phyloP scores from a whole-genome alignment of 2,329 filamentous ascomycete genomes.

The Coleophoma crateriformis region DNA sequence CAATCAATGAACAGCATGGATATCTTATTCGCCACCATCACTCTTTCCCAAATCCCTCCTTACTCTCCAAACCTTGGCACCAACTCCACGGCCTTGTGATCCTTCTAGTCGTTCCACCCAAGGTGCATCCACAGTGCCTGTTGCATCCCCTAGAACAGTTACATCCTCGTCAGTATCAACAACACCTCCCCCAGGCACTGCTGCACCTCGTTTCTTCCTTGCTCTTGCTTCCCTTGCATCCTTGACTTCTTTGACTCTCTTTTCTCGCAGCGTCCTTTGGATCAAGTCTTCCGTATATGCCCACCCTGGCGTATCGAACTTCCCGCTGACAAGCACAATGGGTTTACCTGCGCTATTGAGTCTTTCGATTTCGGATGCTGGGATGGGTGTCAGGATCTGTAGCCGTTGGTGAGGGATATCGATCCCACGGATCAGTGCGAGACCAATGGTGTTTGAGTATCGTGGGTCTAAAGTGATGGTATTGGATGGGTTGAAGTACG shows the following conservation, averaged over 20 bases:
- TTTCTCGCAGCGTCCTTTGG: constrained; percentile 12
- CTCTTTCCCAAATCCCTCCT: constrained; percentile 49
- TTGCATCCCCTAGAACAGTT: constrained; percentile 18
- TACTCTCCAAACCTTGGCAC: constrained; percentile 55
- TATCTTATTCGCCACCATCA: neutral
- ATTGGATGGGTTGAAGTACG: constrained; percentile 52
- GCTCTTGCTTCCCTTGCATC: constrained; percentile 2
- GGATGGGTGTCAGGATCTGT: constrained; percentile 61
- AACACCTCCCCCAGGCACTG: constrained; percentile 1
- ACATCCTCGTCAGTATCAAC: neutral
- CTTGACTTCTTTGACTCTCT: constrained; percentile 2
- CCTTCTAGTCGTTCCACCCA: constrained; percentile 56
- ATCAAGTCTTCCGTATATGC: constrained; percentile 62
- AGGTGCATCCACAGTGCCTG: constrained; percentile 33
- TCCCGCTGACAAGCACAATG: constrained; percentile 62
- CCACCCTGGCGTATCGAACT: constrained; percentile 64
- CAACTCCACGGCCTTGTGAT: constrained; percentile 48
- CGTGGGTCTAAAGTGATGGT: constrained; percentile 53
- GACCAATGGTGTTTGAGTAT: constrained; percentile 53
- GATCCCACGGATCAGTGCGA: constrained; percentile 66
- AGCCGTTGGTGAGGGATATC: constrained; percentile 48
- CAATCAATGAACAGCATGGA: neutral
- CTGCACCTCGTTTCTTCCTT: constrained; percentile 18
- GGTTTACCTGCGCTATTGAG: constrained; percentile 36
- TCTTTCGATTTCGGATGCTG: constrained; percentile 32